Conservation (phyloP, 257 asterid genomes). For the Capsicum rhomboideum region DNA sequence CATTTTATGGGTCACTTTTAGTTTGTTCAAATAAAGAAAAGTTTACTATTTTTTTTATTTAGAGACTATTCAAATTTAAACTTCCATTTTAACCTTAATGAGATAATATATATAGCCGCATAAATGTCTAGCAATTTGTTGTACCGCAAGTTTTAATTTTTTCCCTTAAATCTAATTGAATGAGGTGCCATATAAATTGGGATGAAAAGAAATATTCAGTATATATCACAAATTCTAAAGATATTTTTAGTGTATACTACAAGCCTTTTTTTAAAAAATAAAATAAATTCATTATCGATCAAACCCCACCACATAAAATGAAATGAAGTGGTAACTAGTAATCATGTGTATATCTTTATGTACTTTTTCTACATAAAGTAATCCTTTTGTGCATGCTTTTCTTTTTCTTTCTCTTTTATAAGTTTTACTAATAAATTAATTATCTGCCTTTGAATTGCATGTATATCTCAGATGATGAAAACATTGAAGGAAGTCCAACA, state of each 20-base stretch:
- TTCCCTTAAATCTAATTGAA: no score
- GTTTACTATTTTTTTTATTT: background rate
- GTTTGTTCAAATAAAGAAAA: background rate
- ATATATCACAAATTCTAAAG: background rate
- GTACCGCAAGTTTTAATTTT: no score
- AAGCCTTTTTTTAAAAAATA: no score
- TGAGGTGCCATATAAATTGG: no score
- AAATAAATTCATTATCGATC: no score
- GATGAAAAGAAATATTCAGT: no score
- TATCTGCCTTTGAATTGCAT: background rate
- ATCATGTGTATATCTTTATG: no score
- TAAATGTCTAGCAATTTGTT: no score
- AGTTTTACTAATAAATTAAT: background rate
- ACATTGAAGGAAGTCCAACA: slow-evolving; percentile 25
- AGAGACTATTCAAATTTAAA: background rate
- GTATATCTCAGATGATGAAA: slow-evolving; percentile 31
- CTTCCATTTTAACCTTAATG: background rate
- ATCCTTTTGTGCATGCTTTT: no score
- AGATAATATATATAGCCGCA: background rate
- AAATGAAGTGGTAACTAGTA: background rate
- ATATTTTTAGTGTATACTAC: background rate
- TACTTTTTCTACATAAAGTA: no score
- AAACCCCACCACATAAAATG: background rate
- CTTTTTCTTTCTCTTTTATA: background rate
- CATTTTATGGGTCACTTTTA: background rate